Conservation (phyloP, 352 stramenopile species). For the Pythium brachiatum region DNA sequence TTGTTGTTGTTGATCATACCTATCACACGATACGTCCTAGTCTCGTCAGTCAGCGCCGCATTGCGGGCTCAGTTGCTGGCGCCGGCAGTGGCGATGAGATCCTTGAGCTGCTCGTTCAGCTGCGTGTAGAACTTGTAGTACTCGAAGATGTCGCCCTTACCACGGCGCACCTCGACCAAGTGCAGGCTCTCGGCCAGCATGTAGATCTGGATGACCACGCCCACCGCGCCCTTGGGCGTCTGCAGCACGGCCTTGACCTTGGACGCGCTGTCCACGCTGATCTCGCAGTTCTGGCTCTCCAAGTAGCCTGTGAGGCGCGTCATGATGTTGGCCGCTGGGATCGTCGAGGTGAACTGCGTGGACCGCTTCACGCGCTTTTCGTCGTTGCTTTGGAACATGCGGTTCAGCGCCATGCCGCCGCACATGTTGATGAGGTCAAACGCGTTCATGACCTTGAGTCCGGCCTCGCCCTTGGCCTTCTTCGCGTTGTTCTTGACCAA, state of each 20-base stretch:
- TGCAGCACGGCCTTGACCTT: constrained; percentile 86
- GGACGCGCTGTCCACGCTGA: constrained; percentile 70
- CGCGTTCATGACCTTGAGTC: constrained; percentile 88
- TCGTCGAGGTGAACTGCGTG: constrained; percentile 86
- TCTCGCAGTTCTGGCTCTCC: constrained; percentile 76
- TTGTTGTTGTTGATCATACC: too few relatives aligned
- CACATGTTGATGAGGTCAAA: constrained; percentile 93
- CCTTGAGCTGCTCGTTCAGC: constrained; percentile 86
- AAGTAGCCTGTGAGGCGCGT: constrained; percentile 70
- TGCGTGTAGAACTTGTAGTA: constrained; percentile 91
- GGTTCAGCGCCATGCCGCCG: constrained; percentile 88
- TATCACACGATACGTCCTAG: neutral
- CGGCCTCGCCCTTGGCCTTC: constrained; percentile 62
- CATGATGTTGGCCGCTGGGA: constrained; percentile 77
- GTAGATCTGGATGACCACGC: constrained; percentile 89
- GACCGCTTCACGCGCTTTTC: constrained; percentile 84
- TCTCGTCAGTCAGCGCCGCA: neutral
- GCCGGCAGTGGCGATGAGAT: constrained; percentile 55
- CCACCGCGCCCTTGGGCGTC: constrained; percentile 86
- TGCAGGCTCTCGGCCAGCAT: constrained; percentile 83
- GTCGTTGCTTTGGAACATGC: constrained; percentile 87
- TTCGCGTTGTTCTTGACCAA: constrained; percentile 44
- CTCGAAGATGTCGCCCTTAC: constrained; percentile 90
- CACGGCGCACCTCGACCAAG: constrained; percentile 86
- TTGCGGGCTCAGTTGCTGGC: constrained; percentile 10